Evolutionary conservation across 1,284 basidiomycete genomes (phyloP), one percentile per base, ranked within the genome.

Genomic region (Cryptococcus sp.): DNA sequence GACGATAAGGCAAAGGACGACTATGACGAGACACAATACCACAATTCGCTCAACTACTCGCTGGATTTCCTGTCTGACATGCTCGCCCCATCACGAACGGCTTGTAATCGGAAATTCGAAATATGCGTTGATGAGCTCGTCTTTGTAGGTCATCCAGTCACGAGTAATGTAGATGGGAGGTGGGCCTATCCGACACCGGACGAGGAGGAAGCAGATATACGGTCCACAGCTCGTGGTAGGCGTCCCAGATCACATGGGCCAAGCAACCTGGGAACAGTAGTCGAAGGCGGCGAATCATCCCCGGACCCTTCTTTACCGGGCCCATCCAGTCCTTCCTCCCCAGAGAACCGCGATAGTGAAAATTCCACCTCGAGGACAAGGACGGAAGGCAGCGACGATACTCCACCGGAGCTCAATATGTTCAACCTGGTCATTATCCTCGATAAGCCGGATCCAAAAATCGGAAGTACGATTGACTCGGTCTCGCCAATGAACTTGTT

Each of bases 21-120:
- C 16, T 32, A 41, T 24, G 50, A 57, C 44, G 64, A 67, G 40
- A 44, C 39, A 13, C 70, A 72, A 49, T 73, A 72, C 56, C 64
- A 63, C 45, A 60, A 59, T 19, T 62, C 66, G 18, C 81, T 98
- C 32, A 88, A 87, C 4, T 96, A 90, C 72, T 82, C 85, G 7
- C 77, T 86, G 13, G 85, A 87, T 55, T 87, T 91, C 63, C 80
- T 98, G 28, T 88, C 89, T 22, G 82, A 82, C 48, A 78, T 96
- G 55, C 79, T 98, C 7, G 87, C 86, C 54, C 91, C 92, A 0
- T 82, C 85, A 42, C 77, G 78, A 25, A 80, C 85, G 16, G 83
- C 92, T 69, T 96, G 91, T 67, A 91, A 98, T 73, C 89, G 91
- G 69, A 91, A 91, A 67, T 98, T 97, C 67, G 92, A 96, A 71